These are phyloP conservation scores for Mangifera indica DNA, from an alignment of 345 rosid genomes.

Conservation along the genomic window DNA sequence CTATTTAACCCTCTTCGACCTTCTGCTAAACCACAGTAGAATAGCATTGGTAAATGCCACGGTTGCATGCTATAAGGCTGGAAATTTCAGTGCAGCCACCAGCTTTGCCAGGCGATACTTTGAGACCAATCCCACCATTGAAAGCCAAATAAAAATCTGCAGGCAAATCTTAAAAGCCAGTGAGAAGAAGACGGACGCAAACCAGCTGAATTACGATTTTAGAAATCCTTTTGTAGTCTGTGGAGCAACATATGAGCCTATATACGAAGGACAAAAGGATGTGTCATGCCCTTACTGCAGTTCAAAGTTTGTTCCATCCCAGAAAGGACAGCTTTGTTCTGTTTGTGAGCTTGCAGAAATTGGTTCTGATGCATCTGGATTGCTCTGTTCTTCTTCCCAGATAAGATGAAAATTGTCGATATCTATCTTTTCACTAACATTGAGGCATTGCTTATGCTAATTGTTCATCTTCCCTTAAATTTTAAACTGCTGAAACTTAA, in stretches of 20 bases:
- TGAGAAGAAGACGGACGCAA: constrained; percentile 64
- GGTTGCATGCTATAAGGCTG: constrained; percentile 69
- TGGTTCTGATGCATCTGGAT: constrained; percentile 84
- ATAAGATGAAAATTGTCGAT: not conserved
- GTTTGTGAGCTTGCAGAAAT: constrained; percentile 73
- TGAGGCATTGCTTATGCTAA: not conserved
- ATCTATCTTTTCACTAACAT: not conserved
- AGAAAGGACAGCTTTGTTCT: constrained; percentile 64
- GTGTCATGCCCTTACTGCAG: constrained; percentile 77
- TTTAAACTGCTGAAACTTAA: too few species aligned
- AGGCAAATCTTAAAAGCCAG: constrained; percentile 71
- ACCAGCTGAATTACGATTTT: constrained; percentile 73
- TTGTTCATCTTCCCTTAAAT: not conserved
- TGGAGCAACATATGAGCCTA: constrained; percentile 77
- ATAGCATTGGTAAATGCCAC: constrained; percentile 70
- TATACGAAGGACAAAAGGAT: constrained; percentile 80
- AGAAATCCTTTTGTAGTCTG: constrained; percentile 81
- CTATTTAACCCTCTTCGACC: constrained; percentile 84
- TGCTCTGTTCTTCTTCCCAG: constrained; percentile 57
- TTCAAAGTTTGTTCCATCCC: constrained; percentile 63
- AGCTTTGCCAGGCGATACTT: constrained; percentile 73
- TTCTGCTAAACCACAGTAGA: constrained; percentile 67
- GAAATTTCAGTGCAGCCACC: constrained; percentile 65
- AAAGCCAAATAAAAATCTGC: constrained; percentile 67
- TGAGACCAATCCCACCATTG: constrained; percentile 66